Percentiles rank a stretch among this genome's conserved stretches.
Conservation (phyloP, 2,329 filamentous ascomycete genomes). For the Capronia coronata region DNA sequence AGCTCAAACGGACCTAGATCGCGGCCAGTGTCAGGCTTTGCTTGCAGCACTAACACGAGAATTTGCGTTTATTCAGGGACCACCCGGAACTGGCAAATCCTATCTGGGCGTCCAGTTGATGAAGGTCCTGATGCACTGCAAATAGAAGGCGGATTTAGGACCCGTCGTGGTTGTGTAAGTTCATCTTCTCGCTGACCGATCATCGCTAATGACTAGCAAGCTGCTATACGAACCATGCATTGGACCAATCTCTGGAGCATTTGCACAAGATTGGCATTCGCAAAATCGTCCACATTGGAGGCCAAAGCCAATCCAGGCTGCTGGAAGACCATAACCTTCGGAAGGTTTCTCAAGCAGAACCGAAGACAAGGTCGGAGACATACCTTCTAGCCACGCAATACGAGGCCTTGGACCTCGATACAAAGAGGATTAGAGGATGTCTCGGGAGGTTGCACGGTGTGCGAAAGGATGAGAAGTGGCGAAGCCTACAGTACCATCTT, state of each 20-base stretch:
- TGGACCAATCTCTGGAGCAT: not conserved
- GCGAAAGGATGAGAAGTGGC: too few species aligned
- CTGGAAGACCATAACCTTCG: conserved; percentile 4
- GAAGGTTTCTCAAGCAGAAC: conserved; percentile 28
- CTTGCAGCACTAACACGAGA: conserved; percentile 13
- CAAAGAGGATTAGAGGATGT: too few species aligned
- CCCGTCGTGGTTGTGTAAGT: too few species aligned
- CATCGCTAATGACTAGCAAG: not conserved
- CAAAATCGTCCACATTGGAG: conserved; percentile 35
- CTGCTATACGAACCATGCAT: conserved; percentile 1
- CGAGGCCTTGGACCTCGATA: not conserved
- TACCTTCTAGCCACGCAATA: conserved; percentile 28
- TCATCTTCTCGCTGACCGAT: not conserved
- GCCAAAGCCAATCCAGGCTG: conserved; percentile 41
- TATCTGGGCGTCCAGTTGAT: not conserved
- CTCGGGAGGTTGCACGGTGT: too few species aligned
- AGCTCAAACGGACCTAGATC: conserved; percentile 45
- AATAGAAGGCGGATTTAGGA: conserved; percentile 42
- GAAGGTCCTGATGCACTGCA: conserved; percentile 44
- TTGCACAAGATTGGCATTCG: conserved; percentile 29
- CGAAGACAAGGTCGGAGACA: conserved; percentile 35
- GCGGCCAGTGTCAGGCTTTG: conserved; percentile 52
- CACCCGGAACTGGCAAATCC: conserved; percentile 55
- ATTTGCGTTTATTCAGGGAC: conserved; percentile 60
- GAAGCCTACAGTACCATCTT: not conserved